Evolutionary conservation across 805 yeast species (phyloP), one percentile per base, ranked within the genome.

Genomic region (Yarrowia deformans): DNA sequence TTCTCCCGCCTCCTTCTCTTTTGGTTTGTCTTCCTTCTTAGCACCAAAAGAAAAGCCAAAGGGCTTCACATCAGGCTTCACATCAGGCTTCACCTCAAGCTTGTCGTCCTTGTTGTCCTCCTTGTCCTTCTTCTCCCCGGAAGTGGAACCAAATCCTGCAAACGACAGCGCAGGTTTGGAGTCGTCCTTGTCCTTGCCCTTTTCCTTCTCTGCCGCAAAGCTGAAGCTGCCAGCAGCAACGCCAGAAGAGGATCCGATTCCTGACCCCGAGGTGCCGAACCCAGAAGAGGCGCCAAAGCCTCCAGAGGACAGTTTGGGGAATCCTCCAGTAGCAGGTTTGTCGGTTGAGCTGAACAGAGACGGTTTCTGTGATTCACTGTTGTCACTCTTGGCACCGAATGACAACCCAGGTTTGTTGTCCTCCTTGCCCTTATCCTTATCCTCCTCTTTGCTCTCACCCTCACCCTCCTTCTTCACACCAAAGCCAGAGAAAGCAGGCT

Each of bases 201-300:
- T 43, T 16, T 43, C 46, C 46, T 43, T n/a, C 46, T 43, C 19
- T 23, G 46, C 46, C 2, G 46, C 46, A 43, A 43, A 43, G 13
- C 46, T 43, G 46, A 43, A 43, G 23, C 46, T 43, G 46, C 46
- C 46, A 8, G 46, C 23, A n/a, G 46, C 23, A n/a, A n/a, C 46
- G 13, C 46, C 46, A 8, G 46, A 16, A 8, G 46, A 43, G 8
- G 46, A 43, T 8, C 46, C 46, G 12, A 43, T 43, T 43, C 46
- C 46, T 1, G 46, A 43, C 1, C 46, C 23, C 9, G 46, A 43
- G 23, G 19, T 18, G 46, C 46, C 46, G 14, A 43, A 43, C 1
- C 46, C 46, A n/a, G 23, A 43, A 18, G 18, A 7, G 18, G 49
- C 8, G 7, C 49, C 49, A 19, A 45, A 45, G 10, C 49, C 49